Conservation (phyloP, 2,329 filamentous ascomycete species). For the Talaromyces sp. region DNA sequence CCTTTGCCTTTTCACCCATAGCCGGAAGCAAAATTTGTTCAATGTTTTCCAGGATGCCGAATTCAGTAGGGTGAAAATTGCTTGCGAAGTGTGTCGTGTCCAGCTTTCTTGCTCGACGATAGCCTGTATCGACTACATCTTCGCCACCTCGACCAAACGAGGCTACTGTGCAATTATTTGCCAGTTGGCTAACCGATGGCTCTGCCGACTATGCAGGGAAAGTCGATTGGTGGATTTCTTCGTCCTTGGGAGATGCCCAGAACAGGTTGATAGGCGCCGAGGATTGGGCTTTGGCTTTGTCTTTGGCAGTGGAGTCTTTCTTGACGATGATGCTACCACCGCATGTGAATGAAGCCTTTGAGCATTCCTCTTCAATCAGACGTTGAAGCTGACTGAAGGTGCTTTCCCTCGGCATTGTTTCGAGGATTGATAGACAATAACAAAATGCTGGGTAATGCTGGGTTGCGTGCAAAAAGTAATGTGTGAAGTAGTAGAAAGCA, state of each 20-base stretch:
- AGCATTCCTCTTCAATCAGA: constrained; percentile 17
- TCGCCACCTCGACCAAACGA: constrained; percentile 50
- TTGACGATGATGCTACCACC: constrained; percentile 22
- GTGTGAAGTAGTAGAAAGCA: neutral
- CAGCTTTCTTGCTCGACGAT: constrained; percentile 56
- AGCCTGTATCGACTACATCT: constrained; percentile 53
- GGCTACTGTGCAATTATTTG: constrained; percentile 44
- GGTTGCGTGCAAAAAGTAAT: neutral
- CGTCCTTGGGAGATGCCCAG: constrained; percentile 16
- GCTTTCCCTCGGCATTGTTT: neutral
- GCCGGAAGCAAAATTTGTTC: constrained; percentile 48
- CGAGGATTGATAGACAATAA: neutral
- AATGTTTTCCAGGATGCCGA: constrained; percentile 54
- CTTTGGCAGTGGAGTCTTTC: neutral
- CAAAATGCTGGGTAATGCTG: neutral
- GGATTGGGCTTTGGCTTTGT: neutral
- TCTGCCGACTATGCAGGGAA: constrained; percentile 9
- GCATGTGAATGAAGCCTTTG: constrained; percentile 21
- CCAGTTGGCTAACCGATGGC: constrained; percentile 25
- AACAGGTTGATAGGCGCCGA: constrained; percentile 22
- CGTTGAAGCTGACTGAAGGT: constrained; percentile 13
- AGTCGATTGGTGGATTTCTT: neutral
- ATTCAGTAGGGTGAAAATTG: constrained; percentile 53
- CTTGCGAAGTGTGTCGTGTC: constrained; percentile 49
- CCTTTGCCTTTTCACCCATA: constrained; percentile 20